Evolutionary conservation across 2,329 filamentous ascomycete genomes (phyloP), one percentile per base, ranked within the genome.

Genomic region (Myriangium duriaei): DNA sequence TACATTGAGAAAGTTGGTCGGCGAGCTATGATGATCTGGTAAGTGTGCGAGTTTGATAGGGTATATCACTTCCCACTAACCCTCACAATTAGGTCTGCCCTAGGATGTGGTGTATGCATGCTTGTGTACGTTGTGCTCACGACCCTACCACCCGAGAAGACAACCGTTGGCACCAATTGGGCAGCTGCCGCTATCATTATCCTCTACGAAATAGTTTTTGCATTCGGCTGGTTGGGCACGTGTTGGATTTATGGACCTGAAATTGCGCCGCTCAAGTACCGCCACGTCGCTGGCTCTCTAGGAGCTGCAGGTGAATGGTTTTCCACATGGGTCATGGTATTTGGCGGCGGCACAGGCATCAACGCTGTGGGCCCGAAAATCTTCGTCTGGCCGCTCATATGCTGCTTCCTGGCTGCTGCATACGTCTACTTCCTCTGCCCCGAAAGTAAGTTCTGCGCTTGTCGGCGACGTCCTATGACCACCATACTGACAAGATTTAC

Each of bases 241-340:
- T 48, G 49, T 11, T 59, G 55, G 56, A 39, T 59, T 4, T 60
- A 60, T 37, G 52, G 53, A 2, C 54, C 55, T 3, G 56, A 58
- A 40, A 61, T 61, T 30, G 56, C 56, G 5, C 57, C 57, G 5
- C 47, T 62, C 7, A 52, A 55, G 39, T 51, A 53, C 28, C 51
- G 58, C 3, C 58, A 61, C 44, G 44, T 57, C 16, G 58, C 56
- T 15, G 57, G 50, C 9, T 51, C 51, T 24, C 49, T 54, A 13
- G 54, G 52, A n/a, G 52, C 56, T 3, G 55, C 55, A 14, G 59
- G 58, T 11, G 57, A 60, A 45, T 60, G 56, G 56, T 47, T 56
- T 16, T 51, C 51, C 24, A 53, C 50, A n/a, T 60, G 52, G 37
- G 47, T 58, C 32, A 58, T 53, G 18, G 56, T 59, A 9, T 58